Conservation (phyloP, 192 early-diverging fungal genomes). For the Podila minutissima region DNA sequence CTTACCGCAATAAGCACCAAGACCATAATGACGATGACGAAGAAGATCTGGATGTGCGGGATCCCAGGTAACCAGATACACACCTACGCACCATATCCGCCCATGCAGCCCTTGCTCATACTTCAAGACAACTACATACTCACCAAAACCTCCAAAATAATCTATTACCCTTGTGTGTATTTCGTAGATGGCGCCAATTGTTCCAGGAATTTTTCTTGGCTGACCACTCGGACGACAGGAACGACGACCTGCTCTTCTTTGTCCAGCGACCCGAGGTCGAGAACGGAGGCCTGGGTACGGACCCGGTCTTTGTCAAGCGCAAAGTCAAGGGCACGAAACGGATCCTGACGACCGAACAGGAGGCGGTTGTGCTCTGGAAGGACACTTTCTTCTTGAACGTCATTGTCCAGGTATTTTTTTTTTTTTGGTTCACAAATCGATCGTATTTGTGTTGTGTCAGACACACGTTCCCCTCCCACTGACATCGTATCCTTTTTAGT, state of each 20-base stretch:
- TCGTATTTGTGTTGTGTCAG: no score
- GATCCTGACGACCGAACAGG: constrained; percentile 51
- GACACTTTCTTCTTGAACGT: constrained; percentile 93
- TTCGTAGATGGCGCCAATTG: constrained; percentile 63
- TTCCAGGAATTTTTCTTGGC: constrained; percentile 79
- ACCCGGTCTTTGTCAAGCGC: constrained; percentile 88
- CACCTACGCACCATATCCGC: neutral
- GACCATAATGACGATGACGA: constrained; percentile 21
- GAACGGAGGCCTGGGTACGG: constrained; percentile 53
- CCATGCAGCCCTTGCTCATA: neutral
- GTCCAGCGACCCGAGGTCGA: constrained; percentile 64
- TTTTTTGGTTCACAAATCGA: neutral
- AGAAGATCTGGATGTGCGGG: constrained; percentile 62
- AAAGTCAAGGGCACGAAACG: constrained; percentile 56
- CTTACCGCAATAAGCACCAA: constrained; percentile 8
- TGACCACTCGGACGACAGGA: constrained; percentile 69
- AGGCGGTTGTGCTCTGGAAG: constrained; percentile 86
- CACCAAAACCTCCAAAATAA: neutral
- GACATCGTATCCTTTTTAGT: constrained; percentile 19
- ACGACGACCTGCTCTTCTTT: constrained; percentile 92
- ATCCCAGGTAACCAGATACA: constrained; percentile 57
- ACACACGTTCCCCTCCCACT: no score
- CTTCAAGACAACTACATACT: no score
- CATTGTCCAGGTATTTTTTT: constrained; percentile 74
- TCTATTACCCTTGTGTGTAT: neutral